Evolutionary conservation across 2,329 filamentous ascomycete genomes (phyloP).

Genomic region (Ceratocystis cubensis): DNA sequence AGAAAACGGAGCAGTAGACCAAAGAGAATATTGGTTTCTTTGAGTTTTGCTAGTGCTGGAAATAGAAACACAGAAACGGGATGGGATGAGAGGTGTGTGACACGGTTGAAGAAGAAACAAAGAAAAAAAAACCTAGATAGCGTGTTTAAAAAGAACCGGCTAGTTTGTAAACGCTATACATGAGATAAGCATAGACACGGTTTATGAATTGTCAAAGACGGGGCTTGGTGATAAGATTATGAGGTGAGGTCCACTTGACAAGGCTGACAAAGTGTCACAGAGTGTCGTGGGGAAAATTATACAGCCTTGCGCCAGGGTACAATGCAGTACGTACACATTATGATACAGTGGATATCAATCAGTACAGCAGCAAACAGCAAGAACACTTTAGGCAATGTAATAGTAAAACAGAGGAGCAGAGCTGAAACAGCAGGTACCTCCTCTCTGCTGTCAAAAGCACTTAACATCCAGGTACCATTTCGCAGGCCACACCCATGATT

Average conservation of each 20-base stretch:
- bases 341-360: no score
- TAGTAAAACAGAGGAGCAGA: not conserved
- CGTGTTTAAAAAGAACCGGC: not conserved
- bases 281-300: not conserved
- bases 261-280: not conserved
- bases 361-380: no score
- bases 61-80: not conserved
- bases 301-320: not conserved
- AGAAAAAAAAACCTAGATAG: not conserved
- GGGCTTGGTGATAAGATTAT: not conserved
- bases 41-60: not conserved
- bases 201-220: not conserved
- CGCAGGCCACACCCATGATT: not conserved
- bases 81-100: not conserved
- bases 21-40: no score
- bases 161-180: not conserved
- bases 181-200: not conserved
- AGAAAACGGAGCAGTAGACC: not conserved
- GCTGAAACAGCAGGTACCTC: not conserved
- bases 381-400: not conserved
- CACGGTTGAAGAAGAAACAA: not conserved
- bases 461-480: not conserved
- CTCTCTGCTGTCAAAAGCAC: not conserved
- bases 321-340: not conserved
- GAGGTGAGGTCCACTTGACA: not conserved